A percentile compares a stretch with the other conserved stretches of the same genome.
Evolutionary conservation across 2,329 filamentous ascomycete species (phyloP).

Genomic region (Talaromyces sp.): DNA sequence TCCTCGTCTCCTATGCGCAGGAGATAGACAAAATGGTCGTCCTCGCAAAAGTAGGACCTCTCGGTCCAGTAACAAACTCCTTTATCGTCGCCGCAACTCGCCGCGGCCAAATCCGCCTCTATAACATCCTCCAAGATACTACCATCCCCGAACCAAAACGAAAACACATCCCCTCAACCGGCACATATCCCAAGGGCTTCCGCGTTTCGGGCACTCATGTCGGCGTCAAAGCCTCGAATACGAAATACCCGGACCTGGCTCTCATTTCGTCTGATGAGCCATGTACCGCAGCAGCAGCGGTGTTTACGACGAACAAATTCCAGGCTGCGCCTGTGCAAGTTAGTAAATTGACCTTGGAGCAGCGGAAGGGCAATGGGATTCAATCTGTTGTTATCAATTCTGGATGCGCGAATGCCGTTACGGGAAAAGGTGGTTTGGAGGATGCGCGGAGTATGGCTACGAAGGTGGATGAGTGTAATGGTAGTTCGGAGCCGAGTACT

Average conservation of each 20-base stretch:
- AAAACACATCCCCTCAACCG: slow-evolving; percentile 82
- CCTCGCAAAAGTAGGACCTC: slow-evolving; percentile 22
- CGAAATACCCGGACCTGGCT: slow-evolving; percentile 83
- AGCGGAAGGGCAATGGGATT: slow-evolving; percentile 65
- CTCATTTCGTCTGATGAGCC: slow-evolving; percentile 82
- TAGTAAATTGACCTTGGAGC: slow-evolving; percentile 67
- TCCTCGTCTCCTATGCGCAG: not conserved
- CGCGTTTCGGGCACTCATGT: slow-evolving; percentile 81
- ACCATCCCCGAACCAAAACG: slow-evolving; percentile 73
- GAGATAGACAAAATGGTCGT: slow-evolving; percentile 15
- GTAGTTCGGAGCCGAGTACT: slow-evolving; percentile 57
- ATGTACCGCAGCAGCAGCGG: slow-evolving; percentile 80
- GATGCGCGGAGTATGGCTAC: slow-evolving; percentile 82
- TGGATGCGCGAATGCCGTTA: slow-evolving; percentile 95
- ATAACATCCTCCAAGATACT: slow-evolving; percentile 46
- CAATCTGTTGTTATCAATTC: slow-evolving; percentile 88
- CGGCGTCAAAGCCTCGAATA: slow-evolving; percentile 91
- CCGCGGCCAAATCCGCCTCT: slow-evolving; percentile 38
- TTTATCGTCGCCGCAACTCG: slow-evolving; percentile 34
- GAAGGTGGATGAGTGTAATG: slow-evolving; percentile 67
- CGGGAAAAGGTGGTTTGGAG: slow-evolving; percentile 81
- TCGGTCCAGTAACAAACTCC: slow-evolving; percentile 30
- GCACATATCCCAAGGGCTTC: slow-evolving; percentile 89
- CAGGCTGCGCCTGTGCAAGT: slow-evolving; percentile 93
- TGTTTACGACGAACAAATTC: slow-evolving; percentile 98